Base-by-base conservation (phyloP, 1,284 basidiomycete genomes). In the Cryptococcus neoformans region DNA sequence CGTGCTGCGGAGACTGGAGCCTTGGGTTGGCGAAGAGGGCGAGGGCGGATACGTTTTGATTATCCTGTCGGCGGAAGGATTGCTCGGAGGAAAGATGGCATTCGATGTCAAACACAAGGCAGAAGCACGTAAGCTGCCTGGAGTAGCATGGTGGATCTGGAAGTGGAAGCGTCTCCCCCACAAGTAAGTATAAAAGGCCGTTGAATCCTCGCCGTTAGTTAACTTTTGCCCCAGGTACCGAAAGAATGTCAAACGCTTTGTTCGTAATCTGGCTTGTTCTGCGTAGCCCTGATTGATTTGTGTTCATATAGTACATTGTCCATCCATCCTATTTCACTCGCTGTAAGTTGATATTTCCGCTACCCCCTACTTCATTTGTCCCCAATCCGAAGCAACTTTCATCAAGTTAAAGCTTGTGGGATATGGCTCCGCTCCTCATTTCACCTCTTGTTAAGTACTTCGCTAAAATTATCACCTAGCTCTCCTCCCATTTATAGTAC, bases 161-260 rank as follows among this genome's bases (percentile, higher is more conserved):
- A 65, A 63, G 47, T 70, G 62, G 60, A 62, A 65, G 40, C 51
- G 66, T 12, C 66, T 73, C 35, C 68, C 67, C 11, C 46, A 65
- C 34, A 74, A 67, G 69, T 21, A 21, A 21, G 21, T 21, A 21
- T 21, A 21, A 4, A 16, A 16, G 10, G 16, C 21, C 21, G 21
- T 21, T 21, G 21, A 21, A 21, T 21, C 21, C 21, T 21, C 21
- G 21, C 21, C 21, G 40, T 28, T n/a, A 41, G 21, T 21, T 39
- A 21, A 17, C 45, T 21, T 39, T 3, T 38, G 38, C 41, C 16
- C 56, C 58, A 74, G 72, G 53, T 69, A 66, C 54, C 61, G 73
- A 8, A 75, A 75, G 56, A 72, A 74, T 45, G 59, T 74, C 28
- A 73, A 73, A 55, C 56, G 69, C 17, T 55, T 75, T 50, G 70